These are phyloP conservation scores for Podospora pseudopauciseta DNA, from an alignment of 495 filamentous ascomycete species.

Conservation along the genomic window DNA sequence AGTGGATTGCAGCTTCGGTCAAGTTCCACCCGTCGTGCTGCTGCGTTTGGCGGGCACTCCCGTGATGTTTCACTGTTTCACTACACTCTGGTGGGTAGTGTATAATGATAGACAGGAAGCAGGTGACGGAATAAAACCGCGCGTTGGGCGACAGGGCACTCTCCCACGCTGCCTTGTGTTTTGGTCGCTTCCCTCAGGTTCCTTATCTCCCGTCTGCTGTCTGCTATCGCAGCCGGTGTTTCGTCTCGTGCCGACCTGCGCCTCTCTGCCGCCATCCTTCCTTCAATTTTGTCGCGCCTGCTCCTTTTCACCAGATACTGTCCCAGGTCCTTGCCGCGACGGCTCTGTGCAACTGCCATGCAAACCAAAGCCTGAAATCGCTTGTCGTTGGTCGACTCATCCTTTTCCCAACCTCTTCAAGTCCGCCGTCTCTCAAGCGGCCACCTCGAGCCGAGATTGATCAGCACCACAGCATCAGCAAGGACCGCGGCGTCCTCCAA, in stretches of 20 bases:
- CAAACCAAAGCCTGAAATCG: constrained; percentile 1
- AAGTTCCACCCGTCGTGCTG: background rate
- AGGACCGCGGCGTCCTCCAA: background rate
- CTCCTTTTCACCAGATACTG: constrained; percentile 1
- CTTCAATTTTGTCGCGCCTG: background rate
- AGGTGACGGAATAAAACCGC: background rate
- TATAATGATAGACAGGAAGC: too few species aligned
- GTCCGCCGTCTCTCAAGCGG: too few species aligned
- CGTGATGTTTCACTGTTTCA: constrained; percentile 13
- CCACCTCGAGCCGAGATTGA: background rate
- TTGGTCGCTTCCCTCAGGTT: background rate
- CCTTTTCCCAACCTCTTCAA: background rate
- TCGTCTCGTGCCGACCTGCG: background rate
- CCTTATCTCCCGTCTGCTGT: background rate
- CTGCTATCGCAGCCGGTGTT: background rate
- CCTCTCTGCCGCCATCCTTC: background rate
- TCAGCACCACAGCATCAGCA: background rate
- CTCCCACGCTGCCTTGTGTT: background rate
- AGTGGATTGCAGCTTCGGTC: background rate
- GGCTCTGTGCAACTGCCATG: constrained; percentile 18
- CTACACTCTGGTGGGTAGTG: background rate
- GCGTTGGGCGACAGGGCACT: background rate
- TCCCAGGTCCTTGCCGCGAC: constrained; percentile 3
- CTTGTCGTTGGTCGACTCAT: background rate
- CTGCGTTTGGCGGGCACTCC: background rate